phyloP scores from a whole-genome alignment of 106 monocot species.

The Allium sativum region DNA sequence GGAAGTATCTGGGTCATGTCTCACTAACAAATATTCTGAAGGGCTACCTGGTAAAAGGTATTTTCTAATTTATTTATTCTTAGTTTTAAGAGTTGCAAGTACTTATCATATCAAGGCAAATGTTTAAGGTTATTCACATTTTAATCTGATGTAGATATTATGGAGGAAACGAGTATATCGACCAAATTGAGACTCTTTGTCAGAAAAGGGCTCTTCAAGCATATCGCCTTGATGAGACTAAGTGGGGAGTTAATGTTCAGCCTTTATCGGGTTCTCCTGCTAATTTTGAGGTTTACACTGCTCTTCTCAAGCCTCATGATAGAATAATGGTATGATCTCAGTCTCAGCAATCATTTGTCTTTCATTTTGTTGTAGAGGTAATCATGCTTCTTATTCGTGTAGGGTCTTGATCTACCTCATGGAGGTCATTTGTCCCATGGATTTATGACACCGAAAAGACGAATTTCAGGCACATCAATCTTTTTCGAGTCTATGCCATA shows the following conservation, averaged over 20 bases:
- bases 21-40: constrained; percentile 39
- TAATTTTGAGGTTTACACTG: constrained; percentile 37
- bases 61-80: not conserved
- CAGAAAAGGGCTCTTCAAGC: constrained; percentile 29
- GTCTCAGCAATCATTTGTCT: not conserved
- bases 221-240: constrained; percentile 21
- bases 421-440: constrained; percentile 41
- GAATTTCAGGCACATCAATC: constrained; percentile 30
- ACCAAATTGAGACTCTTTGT: constrained; percentile 29
- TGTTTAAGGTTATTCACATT: not conserved
- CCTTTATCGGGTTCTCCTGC: constrained; percentile 11
- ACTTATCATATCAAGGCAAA: too few relatives aligned
- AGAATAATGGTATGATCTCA: constrained; percentile 22
- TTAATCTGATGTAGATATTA: constrained; percentile 17
- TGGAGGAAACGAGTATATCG: constrained; percentile 36
- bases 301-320: constrained; percentile 29
- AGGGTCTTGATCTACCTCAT: constrained; percentile 39
- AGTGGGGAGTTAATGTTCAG: constrained; percentile 19
- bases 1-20: constrained; percentile 39
- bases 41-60: constrained; percentile 37
- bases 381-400: not conserved
- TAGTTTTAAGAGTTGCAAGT: too few relatives aligned
- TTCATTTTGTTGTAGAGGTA: not conserved
- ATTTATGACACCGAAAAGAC: constrained; percentile 33
- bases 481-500: constrained; percentile 40